phyloP scores from a whole-genome alignment of 2,329 filamentous ascomycete species.

The Chalara sp. region DNA sequence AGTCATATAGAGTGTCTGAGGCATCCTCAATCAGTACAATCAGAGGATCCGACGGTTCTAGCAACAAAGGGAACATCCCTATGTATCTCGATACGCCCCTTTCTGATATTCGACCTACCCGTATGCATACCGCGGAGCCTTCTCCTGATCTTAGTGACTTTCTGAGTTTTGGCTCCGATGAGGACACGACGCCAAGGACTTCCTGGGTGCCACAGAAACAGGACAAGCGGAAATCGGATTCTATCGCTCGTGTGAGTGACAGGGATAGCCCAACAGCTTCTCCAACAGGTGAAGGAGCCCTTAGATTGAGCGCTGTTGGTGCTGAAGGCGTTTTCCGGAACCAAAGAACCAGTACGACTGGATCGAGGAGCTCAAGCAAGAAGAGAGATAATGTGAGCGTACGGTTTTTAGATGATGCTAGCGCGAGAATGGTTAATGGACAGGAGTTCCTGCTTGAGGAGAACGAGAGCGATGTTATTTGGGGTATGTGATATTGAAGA shows the following conservation, averaged over 20 bases:
- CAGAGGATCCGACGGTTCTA: slow-evolving; percentile 3
- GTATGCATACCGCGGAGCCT: slow-evolving; percentile 21
- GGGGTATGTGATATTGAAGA: slow-evolving; percentile 9
- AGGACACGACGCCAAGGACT: slow-evolving; percentile 20
- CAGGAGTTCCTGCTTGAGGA: slow-evolving; percentile 13
- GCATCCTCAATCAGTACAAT: slow-evolving; percentile 13
- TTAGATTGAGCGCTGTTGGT: slow-evolving; percentile 20
- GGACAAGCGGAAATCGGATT: slow-evolving; percentile 12
- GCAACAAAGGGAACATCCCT: slow-evolving; percentile 16
- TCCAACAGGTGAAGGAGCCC: slow-evolving; percentile 7
- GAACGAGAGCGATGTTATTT: slow-evolving; percentile 8
- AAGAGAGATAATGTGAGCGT: slow-evolving; percentile 6
- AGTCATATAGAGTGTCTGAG: slow-evolving; percentile 10
- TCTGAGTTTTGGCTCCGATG: slow-evolving; percentile 20
- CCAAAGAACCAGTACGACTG: background rate
- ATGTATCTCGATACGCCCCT: slow-evolving; percentile 22
- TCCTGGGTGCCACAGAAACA: slow-evolving; percentile 10
- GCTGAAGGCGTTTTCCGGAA: slow-evolving; percentile 7
- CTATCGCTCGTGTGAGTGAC: slow-evolving; percentile 1
- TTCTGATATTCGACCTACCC: slow-evolving; percentile 7
- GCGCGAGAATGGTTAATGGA: slow-evolving; percentile 3
- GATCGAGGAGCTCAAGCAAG: background rate
- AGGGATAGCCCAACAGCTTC: slow-evolving; percentile 12
- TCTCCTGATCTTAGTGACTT: slow-evolving; percentile 25
- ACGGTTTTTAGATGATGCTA: slow-evolving; percentile 13